Percentiles rank a stretch among this genome's conserved stretches.
These are phyloP conservation scores for Prunus kanzakura DNA, from an alignment of 306 rosid species.

Conservation along the genomic window DNA sequence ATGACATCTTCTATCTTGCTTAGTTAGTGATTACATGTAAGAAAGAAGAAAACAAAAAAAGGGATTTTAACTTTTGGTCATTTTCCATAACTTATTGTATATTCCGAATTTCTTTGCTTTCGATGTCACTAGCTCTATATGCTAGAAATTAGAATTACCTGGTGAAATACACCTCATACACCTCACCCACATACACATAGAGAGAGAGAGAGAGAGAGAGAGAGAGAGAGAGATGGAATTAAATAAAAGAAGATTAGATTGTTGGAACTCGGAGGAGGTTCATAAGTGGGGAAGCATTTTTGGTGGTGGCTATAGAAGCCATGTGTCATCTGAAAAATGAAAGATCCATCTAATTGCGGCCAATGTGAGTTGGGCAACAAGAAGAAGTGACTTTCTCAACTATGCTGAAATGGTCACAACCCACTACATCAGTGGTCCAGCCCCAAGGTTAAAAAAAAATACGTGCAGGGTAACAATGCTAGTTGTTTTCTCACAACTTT, in stretches of 20 bases:
- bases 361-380: neutral
- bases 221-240: neutral
- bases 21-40: neutral
- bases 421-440: constrained; percentile 4
- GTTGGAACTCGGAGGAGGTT: neutral
- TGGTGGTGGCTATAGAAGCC: neutral
- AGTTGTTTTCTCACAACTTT: no score
- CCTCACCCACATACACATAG: neutral
- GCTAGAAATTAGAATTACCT: neutral
- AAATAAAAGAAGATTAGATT: neutral
- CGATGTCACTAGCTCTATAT: neutral
- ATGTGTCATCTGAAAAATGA: neutral
- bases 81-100: neutral
- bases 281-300: neutral
- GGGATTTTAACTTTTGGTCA: neutral
- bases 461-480: no score
- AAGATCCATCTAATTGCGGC: neutral
- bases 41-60: neutral
- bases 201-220: neutral
- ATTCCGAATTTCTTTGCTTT: neutral
- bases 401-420: neutral
- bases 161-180: neutral
- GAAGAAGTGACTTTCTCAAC: neutral
- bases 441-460: neutral
- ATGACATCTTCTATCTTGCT: neutral